Evolutionary conservation across 2,329 filamentous ascomycete genomes (phyloP), one percentile per base, ranked within the genome.

Genomic region (Atkinsonella texensis): DNA sequence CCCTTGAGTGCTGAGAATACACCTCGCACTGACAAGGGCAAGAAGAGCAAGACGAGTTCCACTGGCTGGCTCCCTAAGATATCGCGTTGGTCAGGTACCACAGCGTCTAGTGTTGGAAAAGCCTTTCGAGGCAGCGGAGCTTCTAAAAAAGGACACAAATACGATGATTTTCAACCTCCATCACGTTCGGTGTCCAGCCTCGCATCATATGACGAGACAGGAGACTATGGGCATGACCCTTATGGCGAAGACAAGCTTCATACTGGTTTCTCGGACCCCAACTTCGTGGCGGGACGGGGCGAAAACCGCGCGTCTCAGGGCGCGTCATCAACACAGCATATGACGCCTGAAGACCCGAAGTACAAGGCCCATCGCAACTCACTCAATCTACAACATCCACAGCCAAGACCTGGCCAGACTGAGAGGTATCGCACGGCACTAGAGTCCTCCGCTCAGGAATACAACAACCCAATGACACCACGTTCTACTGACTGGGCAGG

Each of bases 61-160:
- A 88, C 87, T 0, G 74, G 79, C 49, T 83, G 81, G 74, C 86
- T 95, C 55, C 89, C 90, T 23, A 96, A 95, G 72, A 90, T 95
- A 56, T 97, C 93, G 6, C 81, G 93, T 43, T 98, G 93, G 93
- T 97, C 91, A 0, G 93, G 94, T 70, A 97, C 91, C 2, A 98
- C 93, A 0, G 80, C 90, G 4, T 95, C 89, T 0, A 95, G 89
- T 54, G 82, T 89, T 43, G 84, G 87, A 44, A 85, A 85, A 59
- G 85, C 84, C 41, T 85, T 90, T 65, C 81, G 85, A 41, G 81
- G 79, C 60, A 87, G 81, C 60, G 75, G 74, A 44, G 74, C 75
- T 46, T 72, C 69, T 20, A 74, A 73, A 63, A 80, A 77, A 60
- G 74, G 77, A 43, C 73, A 74, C 70, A 83, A 72, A 69, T 82